Conservation (phyloP, 2,329 filamentous ascomycete genomes). For the Rhynchosporium secalis region DNA sequence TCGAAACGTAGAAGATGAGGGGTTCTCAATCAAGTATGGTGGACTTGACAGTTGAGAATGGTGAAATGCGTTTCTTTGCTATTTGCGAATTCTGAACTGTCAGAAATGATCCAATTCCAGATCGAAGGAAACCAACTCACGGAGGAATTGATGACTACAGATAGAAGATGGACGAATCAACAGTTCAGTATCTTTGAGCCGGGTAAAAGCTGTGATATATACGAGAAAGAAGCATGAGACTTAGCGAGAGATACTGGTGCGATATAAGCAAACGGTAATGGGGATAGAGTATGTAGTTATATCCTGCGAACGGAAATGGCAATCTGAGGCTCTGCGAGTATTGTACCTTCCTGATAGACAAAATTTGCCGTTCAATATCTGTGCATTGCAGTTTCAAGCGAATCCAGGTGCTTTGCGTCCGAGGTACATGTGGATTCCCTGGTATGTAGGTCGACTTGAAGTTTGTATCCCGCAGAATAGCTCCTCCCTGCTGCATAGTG, state of each 20-base stretch:
- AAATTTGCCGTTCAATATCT: neutral
- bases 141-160: no score
- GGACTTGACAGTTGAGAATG: no score
- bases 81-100: no score
- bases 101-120: no score
- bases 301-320: neutral
- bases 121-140: no score
- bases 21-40: no score
- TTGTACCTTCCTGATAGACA: neutral
- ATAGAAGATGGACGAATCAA: neutral
- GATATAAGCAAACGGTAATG: neutral
- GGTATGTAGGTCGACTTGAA: neutral
- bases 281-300: neutral
- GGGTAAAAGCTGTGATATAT: neutral
- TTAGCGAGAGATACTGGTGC: neutral
- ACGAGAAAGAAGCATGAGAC: neutral
- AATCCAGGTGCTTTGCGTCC: neutral
- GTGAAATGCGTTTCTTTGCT: no score
- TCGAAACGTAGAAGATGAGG: neutral
- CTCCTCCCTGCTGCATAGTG: neutral
- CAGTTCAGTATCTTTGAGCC: neutral
- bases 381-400: neutral
- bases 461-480: no score
- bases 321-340: no score
- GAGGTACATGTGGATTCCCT: neutral